Evolutionary conservation across 305 asterid genomes (phyloP).

Genomic region (Fraxinus angustifolia): DNA sequence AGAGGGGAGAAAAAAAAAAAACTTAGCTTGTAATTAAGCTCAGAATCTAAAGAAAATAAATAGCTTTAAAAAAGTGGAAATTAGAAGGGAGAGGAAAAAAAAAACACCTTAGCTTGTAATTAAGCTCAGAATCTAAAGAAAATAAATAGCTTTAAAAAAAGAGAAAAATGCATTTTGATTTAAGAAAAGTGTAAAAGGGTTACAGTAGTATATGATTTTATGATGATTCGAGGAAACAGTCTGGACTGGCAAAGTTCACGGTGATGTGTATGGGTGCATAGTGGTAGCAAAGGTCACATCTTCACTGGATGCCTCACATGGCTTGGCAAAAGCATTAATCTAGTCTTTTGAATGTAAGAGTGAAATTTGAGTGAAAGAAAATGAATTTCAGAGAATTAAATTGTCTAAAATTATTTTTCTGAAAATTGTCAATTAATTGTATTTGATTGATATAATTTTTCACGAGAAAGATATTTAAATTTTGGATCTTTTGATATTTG

Average conservation of each 20-base stretch:
- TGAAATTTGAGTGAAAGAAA: too few relatives aligned
- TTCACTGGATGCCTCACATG: neutral
- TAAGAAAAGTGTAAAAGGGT: neutral
- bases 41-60: constrained; percentile 10
- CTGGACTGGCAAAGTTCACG: neutral
- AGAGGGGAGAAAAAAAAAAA: neutral
- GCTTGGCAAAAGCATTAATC: neutral
- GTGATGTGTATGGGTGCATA: neutral
- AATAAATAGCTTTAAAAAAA: neutral
- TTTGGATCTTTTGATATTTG: too few relatives aligned
- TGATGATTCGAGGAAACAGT: neutral
- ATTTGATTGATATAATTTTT: too few relatives aligned
- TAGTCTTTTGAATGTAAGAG: neutral
- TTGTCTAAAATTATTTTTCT: too few relatives aligned
- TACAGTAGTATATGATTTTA: neutral
- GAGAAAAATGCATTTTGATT: neutral
- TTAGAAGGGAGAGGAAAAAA: neutral
- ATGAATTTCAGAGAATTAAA: too few relatives aligned
- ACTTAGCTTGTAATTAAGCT: neutral
- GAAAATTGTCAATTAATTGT: too few relatives aligned
- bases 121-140: constrained; percentile 1
- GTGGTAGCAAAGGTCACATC: neutral
- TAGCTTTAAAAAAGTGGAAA: neutral
- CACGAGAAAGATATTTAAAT: too few relatives aligned
- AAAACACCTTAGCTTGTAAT: too few relatives aligned